A percentile compares a stretch with the other conserved stretches of the same genome.
Evolutionary conservation across 2,329 filamentous ascomycete genomes (phyloP).

Genomic region (Lasiodiplodia citricola): DNA sequence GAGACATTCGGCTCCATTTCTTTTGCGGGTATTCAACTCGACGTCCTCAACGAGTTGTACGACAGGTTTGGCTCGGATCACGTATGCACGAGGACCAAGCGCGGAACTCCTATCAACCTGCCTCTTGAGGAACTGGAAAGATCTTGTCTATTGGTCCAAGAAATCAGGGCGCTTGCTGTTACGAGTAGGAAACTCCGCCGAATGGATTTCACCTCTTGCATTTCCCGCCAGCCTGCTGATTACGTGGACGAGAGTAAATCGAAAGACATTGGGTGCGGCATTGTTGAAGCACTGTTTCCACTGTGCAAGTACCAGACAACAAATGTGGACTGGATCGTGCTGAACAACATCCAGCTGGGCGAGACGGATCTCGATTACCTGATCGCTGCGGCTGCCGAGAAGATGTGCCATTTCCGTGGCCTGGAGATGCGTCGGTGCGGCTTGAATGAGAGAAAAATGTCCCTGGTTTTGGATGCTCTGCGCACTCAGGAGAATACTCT

Average conservation of each 20-base stretch:
- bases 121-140: conserved; percentile 59
- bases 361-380: conserved; percentile 72
- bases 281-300: conserved; percentile 72
- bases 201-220: conserved; percentile 68
- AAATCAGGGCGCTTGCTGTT: conserved; percentile 69
- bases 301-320: conserved; percentile 70
- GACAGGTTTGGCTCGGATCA: conserved; percentile 67
- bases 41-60: conserved; percentile 65
- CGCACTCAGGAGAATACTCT: conserved; percentile 69
- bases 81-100: conserved; percentile 63
- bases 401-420: conserved; percentile 68
- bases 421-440: conserved; percentile 70
- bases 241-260: conserved; percentile 52
- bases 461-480: conserved; percentile 68
- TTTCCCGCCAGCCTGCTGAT: conserved; percentile 59
- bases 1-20: conserved; percentile 71
- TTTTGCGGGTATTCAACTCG: conserved; percentile 68
- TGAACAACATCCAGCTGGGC: conserved; percentile 72
- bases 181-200: conserved; percentile 68
- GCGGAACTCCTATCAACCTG: conserved; percentile 61
- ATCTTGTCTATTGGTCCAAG: conserved; percentile 68
- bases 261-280: conserved; percentile 69
- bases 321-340: conserved; percentile 72
- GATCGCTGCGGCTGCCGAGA: conserved; percentile 71
- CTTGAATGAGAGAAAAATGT: conserved; percentile 62